These are phyloP conservation scores for Schrenkiella parvula DNA, from an alignment of 345 rosid genomes.

Conservation along the genomic window DNA sequence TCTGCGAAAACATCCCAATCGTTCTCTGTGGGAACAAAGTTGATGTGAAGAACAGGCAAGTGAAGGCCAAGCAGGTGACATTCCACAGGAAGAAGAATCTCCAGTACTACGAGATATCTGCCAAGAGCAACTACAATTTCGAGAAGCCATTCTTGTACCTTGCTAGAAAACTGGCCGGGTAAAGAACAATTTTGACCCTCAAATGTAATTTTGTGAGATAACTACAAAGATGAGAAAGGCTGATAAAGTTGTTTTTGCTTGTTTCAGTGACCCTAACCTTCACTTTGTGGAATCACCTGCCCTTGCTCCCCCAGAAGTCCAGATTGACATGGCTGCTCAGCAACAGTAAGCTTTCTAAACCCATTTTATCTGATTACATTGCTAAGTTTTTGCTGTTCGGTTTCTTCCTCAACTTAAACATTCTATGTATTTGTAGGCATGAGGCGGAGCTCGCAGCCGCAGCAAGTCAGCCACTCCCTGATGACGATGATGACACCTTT, in stretches of 20 bases:
- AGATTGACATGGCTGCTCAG: slow-evolving; percentile 82
- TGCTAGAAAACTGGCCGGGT: slow-evolving; percentile 92
- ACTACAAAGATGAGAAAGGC: background rate
- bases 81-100: slow-evolving; percentile 96
- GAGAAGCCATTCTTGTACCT: slow-evolving; percentile 95
- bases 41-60: slow-evolving; percentile 95
- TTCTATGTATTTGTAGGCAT: slow-evolving; percentile 41
- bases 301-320: slow-evolving; percentile 95
- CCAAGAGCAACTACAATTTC: slow-evolving; percentile 92
- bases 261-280: slow-evolving; percentile 61
- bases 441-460: slow-evolving; percentile 74
- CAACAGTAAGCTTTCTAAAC: slow-evolving; percentile 56
- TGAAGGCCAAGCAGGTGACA: slow-evolving; percentile 90
- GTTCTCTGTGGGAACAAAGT: slow-evolving; percentile 96
- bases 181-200: background rate
- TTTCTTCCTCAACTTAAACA: background rate
- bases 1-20: slow-evolving; percentile 85
- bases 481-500: slow-evolving; percentile 69
- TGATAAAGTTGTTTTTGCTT: background rate
- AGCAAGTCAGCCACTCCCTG: slow-evolving; percentile 81
- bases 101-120: slow-evolving; percentile 90
- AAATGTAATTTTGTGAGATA: background rate
- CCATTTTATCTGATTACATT: background rate
- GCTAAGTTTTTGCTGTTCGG: background rate
- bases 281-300: slow-evolving; percentile 98